Evolutionary conservation across 495 filamentous ascomycete species (phyloP), one percentile per base, ranked within the genome.

Genomic region (Aspergillus nanangensis): DNA sequence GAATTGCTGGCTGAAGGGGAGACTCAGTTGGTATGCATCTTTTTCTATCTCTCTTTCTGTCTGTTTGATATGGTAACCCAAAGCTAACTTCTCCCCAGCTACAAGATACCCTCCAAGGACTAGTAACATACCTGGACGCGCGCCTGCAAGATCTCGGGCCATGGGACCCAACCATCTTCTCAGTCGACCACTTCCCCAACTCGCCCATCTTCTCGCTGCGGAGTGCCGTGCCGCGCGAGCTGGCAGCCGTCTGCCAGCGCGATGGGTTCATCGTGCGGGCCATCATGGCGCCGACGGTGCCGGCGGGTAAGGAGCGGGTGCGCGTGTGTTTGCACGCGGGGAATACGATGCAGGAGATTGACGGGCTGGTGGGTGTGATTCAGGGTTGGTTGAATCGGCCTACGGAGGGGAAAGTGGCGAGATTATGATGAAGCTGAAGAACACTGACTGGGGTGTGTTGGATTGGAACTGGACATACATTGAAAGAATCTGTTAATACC

Each of bases 251-350:
- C 25, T 73, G 69, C 37, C 69, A 70, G 47, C 27, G 48, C 20
- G 32, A 53, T 3, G 69, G 69, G 4, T 66, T 57, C 22, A 38
- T 60, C n/a, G 64, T 69, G 5, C 65, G 67, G 18, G 65, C 74
- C 5, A 75, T 80, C 47, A 72, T 73, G 64, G 57, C 69, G 33
- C 74, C 76, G 0, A 69, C 71, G 0, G 66, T 79, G 2, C 73
- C 75, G 0, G 63, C 62, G 13, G 73, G 73, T 4, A 62, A 62
- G 48, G 68, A 71, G 33, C 65, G 75, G 1, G 68, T 79, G n/a
- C 56, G 75, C 5, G 62, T 79, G 2, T 73, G 73, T 47, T 52
- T 77, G 45, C 75, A 79, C 57, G 65, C 73, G 1, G 65, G 59
- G 1, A 77, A 79, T 49, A 73, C 74, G 5, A 54, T 67, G 24